Conservation (phyloP, 2,329 filamentous ascomycete genomes). For the Monosporascus sp. region DNA sequence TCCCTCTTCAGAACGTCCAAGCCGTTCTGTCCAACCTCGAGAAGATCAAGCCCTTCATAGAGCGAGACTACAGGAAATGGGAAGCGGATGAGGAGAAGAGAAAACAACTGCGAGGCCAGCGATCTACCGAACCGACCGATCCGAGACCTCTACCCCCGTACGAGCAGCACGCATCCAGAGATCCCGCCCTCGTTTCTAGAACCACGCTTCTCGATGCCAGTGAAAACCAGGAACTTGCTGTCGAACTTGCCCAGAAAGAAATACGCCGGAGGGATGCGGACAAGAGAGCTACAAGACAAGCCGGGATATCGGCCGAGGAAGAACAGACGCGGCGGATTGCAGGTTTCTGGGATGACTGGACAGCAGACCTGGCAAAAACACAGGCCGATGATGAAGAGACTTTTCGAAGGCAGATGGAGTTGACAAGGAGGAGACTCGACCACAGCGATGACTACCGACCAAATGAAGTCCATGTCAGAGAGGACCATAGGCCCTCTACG, state of each 20-base stretch:
- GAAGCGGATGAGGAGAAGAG: constrained; percentile 44
- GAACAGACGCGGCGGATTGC: constrained; percentile 48
- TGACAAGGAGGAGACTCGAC: constrained; percentile 43
- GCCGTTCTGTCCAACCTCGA: constrained; percentile 68
- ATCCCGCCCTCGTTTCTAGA: constrained; percentile 52
- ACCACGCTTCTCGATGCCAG: constrained; percentile 61
- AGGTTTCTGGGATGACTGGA: constrained; percentile 40
- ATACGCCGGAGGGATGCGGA: constrained; percentile 61
- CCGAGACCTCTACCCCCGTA: constrained; percentile 29
- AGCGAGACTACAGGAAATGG: constrained; percentile 65
- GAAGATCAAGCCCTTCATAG: constrained; percentile 71
- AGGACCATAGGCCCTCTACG: neutral
- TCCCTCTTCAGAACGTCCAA: constrained; percentile 43
- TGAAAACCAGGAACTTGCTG: constrained; percentile 69
- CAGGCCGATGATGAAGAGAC: constrained; percentile 36
- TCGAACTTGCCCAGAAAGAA: constrained; percentile 70
- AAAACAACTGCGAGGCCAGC: constrained; percentile 18
- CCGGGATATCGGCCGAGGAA: constrained; percentile 52
- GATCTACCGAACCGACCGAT: constrained; percentile 7
- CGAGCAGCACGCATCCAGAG: constrained; percentile 45
- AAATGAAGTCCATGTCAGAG: constrained; percentile 7
- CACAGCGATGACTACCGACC: constrained; percentile 11
- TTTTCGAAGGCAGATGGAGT: constrained; percentile 48
- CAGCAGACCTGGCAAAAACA: constrained; percentile 24
- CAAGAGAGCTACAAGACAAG: constrained; percentile 51